Conservation (phyloP, 371 early-diverging fungal species). For the Mortierella sp. region DNA sequence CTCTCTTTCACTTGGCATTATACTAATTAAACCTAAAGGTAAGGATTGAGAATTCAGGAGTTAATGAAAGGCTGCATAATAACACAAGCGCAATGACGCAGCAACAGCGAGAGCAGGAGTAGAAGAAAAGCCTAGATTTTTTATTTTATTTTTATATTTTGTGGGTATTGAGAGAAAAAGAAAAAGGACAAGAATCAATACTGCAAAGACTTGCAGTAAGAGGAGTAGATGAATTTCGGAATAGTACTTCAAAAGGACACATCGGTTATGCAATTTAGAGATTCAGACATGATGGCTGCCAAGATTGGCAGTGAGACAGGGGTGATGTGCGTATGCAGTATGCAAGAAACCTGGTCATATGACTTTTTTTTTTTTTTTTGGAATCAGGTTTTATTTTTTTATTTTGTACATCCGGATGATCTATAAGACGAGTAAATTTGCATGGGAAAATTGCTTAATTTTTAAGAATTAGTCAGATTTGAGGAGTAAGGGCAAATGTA, state of each 20-base stretch:
- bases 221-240: neutral
- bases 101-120: neutral
- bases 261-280: constrained; percentile 3
- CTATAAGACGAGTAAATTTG: neutral
- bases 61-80: neutral
- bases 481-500: neutral
- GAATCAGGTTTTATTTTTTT: neutral
- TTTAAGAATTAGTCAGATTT: neutral
- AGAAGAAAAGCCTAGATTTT: neutral
- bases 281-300: neutral
- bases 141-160: no score
- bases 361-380: constrained; percentile 5
- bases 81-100: constrained; percentile 8
- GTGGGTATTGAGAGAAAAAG: neutral
- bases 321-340: no score
- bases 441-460: constrained; percentile 10
- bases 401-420: neutral
- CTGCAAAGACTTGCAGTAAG: constrained; percentile 4
- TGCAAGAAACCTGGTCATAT: constrained; percentile 10
- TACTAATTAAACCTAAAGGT: neutral
- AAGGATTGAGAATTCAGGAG: constrained; percentile 2
- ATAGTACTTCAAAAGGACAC: constrained; percentile 2
- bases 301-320: no score
- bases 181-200: neutral
- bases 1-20: neutral